Evolutionary conservation across 306 rosid species (phyloP).

Genomic region (Heteromeles arbutifolia): DNA sequence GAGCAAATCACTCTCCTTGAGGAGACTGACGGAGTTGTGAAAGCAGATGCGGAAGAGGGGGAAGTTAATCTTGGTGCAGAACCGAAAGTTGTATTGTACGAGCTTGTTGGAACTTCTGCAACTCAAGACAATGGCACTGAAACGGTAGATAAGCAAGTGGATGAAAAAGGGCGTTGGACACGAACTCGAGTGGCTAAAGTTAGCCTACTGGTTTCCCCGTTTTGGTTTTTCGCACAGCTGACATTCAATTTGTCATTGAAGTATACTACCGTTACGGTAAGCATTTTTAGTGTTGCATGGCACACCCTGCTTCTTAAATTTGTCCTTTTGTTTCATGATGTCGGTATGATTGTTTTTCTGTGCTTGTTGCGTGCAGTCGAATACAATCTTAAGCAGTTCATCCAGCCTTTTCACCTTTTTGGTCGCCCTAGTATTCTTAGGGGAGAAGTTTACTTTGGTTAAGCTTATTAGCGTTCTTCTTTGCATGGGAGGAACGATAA

Average conservation of each 20-base stretch:
- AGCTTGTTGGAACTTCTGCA: conserved; percentile 13
- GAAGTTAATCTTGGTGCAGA: conserved; percentile 16
- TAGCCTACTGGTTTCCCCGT: conserved; percentile 78
- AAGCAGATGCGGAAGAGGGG: conserved; percentile 31
- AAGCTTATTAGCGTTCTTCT: conserved; percentile 86
- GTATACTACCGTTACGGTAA: conserved; percentile 93
- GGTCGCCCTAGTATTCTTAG: conserved; percentile 86
- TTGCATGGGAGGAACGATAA: conserved; percentile 91
- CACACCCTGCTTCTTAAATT: background rate
- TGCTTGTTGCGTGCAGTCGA: conserved; percentile 61
- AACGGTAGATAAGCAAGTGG: conserved; percentile 36
- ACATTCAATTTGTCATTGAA: conserved; percentile 80
- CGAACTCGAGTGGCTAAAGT: conserved; percentile 79
- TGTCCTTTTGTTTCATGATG: conserved; percentile 3
- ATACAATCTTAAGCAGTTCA: conserved; percentile 94
- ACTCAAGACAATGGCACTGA: conserved; percentile 14
- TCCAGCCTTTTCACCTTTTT: conserved; percentile 93
- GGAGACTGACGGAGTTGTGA: conserved; percentile 17
- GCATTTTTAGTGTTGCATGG: conserved; percentile 8
- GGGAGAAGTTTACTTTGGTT: conserved; percentile 84
- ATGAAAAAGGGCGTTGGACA: conserved; percentile 86
- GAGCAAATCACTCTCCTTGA: conserved; percentile 68
- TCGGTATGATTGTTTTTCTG: conserved; percentile 15
- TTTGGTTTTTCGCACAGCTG: conserved; percentile 95
- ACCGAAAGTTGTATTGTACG: background rate